A percentile compares a stretch with the other conserved stretches of the same genome.
Conservation (phyloP, 73 alveolate genomes). For the Tetrahymena borealis region DNA sequence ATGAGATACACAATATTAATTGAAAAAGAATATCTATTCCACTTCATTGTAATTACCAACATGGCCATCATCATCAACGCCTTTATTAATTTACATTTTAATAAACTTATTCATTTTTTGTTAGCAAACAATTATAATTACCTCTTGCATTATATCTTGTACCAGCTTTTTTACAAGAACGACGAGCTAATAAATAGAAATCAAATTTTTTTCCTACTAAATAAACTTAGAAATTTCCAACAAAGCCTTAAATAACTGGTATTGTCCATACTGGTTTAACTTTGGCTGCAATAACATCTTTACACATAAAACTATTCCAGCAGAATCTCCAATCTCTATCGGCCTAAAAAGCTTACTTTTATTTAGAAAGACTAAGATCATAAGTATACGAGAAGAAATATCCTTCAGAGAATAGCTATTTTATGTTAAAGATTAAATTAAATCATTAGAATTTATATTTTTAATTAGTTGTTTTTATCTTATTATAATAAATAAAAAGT, state of each 20-base stretch:
- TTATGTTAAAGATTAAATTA: not conserved
- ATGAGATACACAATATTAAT: slow-evolving; percentile 41
- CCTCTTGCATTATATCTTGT: slow-evolving; percentile 97
- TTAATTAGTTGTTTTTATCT: no score
- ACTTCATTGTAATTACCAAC: slow-evolving; percentile 93
- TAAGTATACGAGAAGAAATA: slow-evolving; percentile 85
- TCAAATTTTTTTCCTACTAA: slow-evolving; percentile 56
- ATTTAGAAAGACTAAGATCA: slow-evolving; percentile 69
- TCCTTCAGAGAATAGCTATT: not conserved
- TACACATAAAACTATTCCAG: slow-evolving; percentile 76
- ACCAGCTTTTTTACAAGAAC: slow-evolving; percentile 91
- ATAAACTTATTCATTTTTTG: not conserved
- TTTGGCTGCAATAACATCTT: slow-evolving; percentile 55
- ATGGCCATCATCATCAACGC: slow-evolving; percentile 93
- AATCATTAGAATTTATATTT: no score
- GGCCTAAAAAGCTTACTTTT: slow-evolving; percentile 29
- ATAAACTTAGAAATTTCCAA: slow-evolving; percentile 57
- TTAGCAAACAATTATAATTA: not conserved
- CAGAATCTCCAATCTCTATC: slow-evolving; percentile 58
- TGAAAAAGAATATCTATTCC: slow-evolving; percentile 70
- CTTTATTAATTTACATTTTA: no score
- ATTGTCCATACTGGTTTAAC: slow-evolving; percentile 68
- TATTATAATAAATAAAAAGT: no score
- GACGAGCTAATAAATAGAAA: slow-evolving; percentile 76
- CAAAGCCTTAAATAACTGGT: slow-evolving; percentile 85